phyloP scores from a whole-genome alignment of 2,329 filamentous ascomycete genomes.

The Tolypocladium endophyticum region DNA sequence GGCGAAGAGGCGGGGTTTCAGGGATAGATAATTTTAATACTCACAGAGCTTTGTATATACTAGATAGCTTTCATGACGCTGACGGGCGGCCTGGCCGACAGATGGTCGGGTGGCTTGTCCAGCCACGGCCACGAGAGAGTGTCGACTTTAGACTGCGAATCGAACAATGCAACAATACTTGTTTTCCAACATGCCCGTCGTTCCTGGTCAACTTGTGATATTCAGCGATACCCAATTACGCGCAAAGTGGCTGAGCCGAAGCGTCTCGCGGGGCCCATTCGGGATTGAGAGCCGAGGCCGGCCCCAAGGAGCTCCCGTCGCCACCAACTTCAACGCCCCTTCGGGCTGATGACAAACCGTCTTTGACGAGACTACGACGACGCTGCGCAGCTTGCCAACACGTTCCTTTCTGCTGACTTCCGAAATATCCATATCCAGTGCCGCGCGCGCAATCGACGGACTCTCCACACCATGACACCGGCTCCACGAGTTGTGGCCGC shows the following conservation, averaged over 20 bases:
- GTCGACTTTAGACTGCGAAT: background rate
- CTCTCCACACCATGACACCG: background rate
- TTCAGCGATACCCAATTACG: no score
- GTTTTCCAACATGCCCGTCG: no score
- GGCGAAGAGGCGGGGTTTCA: background rate
- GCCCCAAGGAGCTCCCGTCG: background rate
- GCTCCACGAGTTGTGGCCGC: background rate
- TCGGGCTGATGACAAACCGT: background rate
- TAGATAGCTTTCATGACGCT: background rate
- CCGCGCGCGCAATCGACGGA: background rate
- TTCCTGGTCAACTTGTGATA: background rate
- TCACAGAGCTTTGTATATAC: constrained; percentile 3
- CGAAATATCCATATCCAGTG: background rate
- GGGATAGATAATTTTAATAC: constrained; percentile 4
- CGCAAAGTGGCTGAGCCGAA: background rate
- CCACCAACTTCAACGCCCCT: background rate
- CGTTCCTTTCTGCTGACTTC: background rate
- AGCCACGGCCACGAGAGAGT: background rate
- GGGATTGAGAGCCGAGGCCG: background rate
- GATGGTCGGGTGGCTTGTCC: background rate
- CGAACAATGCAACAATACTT: background rate
- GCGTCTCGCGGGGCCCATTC: background rate
- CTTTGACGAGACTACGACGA: background rate
- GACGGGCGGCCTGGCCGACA: background rate
- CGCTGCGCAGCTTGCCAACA: background rate